Evolutionary conservation across 164 flowering plant species (phyloP), one percentile per base, ranked within the genome.

Genomic region (Stephania cephalantha): DNA sequence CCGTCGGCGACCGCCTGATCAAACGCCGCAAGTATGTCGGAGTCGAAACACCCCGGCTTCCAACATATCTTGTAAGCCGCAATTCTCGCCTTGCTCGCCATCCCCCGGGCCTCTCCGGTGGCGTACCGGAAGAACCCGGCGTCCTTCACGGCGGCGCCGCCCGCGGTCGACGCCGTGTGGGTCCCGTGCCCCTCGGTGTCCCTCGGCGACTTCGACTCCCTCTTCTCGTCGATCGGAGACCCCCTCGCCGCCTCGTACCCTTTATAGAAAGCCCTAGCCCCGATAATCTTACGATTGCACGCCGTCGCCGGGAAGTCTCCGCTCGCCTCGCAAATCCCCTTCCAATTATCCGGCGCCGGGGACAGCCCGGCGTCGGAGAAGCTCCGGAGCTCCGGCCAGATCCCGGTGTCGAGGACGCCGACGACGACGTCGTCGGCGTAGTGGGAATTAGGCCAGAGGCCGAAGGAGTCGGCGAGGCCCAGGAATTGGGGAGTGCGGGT

Each of bases 101-200:
- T 93, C 2, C 98, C 98, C 69, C 91, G 80, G 3, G 96, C 92
- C 17, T 82, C 85, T 1, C 98, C 96, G 0, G n/a, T 20, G 0
- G 94, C 95, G 50, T 83, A 91, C 3, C 80, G 74, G 75, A 44
- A 86, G 15, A 89, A 82, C 22, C 94, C 87, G 1, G 94, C 94
- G 75, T 86, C 79, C 1, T 17, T 1, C 1, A 90, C 96, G 31
- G 76, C 77, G 4, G 90, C 75, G 25, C 98, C 98, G 2, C 91
- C 92, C 0, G 94, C 94, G 0, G 93, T 91, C 0, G 98, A 91
- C 0, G 98, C 86, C 3, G 98, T 93, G 71, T 91, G 94, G 0
- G 96, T 85, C 0, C 96, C 97, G 53, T 93, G 97, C 0, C 97
- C 97, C 70, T 91, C 94, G 0, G 97, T 91, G 58, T 93, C 97